phyloP scores from a whole-genome alignment of 192 early-diverging fungal genomes.

The Entomortierella parvispora region DNA sequence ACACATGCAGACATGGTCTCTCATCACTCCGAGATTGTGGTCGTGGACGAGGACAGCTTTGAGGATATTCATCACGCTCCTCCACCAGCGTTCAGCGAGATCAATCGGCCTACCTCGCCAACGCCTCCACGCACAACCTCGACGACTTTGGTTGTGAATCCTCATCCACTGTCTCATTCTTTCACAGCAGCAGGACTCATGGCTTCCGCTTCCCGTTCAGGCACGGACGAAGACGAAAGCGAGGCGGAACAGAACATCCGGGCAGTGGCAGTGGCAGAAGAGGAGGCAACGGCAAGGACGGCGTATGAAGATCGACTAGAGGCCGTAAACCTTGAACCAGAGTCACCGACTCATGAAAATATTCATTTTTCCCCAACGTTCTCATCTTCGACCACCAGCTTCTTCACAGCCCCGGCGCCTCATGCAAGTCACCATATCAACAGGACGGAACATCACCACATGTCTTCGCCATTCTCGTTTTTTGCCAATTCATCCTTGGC shows the following conservation, averaged over 20 bases:
- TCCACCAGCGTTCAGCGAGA: neutral
- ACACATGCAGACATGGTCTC: conserved; percentile 16
- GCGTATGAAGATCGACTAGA: neutral
- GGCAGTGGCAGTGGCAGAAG: neutral
- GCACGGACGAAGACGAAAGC: neutral
- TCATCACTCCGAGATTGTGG: conserved; percentile 3
- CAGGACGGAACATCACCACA: conserved; percentile 6
- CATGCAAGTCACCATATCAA: neutral
- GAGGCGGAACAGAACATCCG: too few species aligned
- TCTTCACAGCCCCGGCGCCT: conserved; percentile 17
- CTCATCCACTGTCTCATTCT: neutral
- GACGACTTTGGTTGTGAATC: conserved; percentile 1
- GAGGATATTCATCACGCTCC: neutral
- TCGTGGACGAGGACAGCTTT: conserved; percentile 24
- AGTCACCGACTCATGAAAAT: neutral
- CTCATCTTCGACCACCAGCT: neutral
- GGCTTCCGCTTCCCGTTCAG: neutral
- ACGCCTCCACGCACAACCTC: conserved; percentile 4
- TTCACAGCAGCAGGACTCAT: conserved; percentile 4
- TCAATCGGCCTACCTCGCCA: conserved; percentile 15
- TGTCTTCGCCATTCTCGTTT: conserved; percentile 16
- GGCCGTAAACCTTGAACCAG: neutral
- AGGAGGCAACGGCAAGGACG: neutral
- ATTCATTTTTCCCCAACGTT: neutral
- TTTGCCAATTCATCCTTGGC: neutral